These are phyloP conservation scores for Delitschia confertaspora DNA, from an alignment of 495 filamentous ascomycete genomes.

Conservation along the genomic window DNA sequence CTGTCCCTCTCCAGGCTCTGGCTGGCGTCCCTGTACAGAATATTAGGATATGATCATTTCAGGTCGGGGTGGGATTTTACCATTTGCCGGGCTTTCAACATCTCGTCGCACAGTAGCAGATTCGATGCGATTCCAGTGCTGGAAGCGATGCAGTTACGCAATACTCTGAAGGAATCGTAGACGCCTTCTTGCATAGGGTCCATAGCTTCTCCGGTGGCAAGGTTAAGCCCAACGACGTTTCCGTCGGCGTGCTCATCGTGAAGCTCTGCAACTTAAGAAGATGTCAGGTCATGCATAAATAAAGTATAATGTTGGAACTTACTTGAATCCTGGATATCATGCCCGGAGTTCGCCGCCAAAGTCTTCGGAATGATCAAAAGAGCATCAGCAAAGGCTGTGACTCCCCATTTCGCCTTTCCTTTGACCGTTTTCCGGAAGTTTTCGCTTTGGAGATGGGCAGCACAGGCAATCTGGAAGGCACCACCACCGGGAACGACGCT, in stretches of 20 bases:
- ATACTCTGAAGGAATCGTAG: slow-evolving; percentile 90
- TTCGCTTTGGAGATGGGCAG: slow-evolving; percentile 77
- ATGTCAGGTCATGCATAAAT: slow-evolving; percentile 13
- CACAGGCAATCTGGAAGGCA: slow-evolving; percentile 92
- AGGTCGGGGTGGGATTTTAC: slow-evolving; percentile 37
- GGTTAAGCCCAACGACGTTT: slow-evolving; percentile 75
- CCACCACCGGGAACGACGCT: slow-evolving; percentile 91
- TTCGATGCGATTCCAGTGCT: slow-evolving; percentile 94
- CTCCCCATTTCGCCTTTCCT: slow-evolving; percentile 94
- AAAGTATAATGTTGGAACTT: slow-evolving; percentile 35
- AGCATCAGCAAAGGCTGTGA: slow-evolving; percentile 88
- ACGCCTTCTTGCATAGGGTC: slow-evolving; percentile 89
- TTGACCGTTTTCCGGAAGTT: slow-evolving; percentile 78
- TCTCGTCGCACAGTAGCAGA: slow-evolving; percentile 89
- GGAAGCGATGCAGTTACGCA: slow-evolving; percentile 87
- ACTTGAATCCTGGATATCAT: slow-evolving; percentile 91
- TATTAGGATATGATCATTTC: slow-evolving; percentile 2
- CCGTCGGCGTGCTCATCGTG: slow-evolving; percentile 81
- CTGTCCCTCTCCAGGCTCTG: slow-evolving; percentile 20
- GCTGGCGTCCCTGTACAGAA: slow-evolving; percentile 20
- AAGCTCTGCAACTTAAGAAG: slow-evolving; percentile 58
- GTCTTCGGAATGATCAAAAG: slow-evolving; percentile 94
- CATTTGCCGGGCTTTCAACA: slow-evolving; percentile 97
- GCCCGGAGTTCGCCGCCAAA: slow-evolving; percentile 88
- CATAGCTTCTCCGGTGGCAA: slow-evolving; percentile 84